A percentile compares a stretch with the other conserved stretches of the same genome.
phyloP scores from a whole-genome alignment of 306 rosid species.

The Pyrus communis region DNA sequence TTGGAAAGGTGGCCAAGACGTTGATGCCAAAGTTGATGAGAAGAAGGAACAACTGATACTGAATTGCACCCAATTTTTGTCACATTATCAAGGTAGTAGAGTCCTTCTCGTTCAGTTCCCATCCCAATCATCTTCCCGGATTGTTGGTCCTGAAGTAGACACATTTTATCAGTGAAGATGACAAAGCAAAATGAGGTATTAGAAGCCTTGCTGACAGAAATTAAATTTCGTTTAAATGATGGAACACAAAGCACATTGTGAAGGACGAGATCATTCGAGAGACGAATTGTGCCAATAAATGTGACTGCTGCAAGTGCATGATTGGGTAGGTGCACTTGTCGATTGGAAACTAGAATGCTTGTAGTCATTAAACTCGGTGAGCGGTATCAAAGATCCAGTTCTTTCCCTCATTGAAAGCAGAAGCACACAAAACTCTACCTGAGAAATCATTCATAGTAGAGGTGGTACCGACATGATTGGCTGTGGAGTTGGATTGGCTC shows the following conservation, averaged over 20 bases:
- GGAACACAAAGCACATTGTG: background rate
- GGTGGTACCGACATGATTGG: background rate
- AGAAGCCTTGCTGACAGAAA: background rate
- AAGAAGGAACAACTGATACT: background rate
- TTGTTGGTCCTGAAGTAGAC: background rate
- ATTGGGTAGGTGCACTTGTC: background rate
- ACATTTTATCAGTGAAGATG: background rate
- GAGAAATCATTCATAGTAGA: background rate
- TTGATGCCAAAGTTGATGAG: background rate
- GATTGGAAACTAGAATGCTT: background rate
- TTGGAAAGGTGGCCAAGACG: background rate
- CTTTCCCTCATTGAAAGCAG: background rate
- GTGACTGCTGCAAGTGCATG: background rate
- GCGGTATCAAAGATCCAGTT: background rate
- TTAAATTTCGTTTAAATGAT: background rate
- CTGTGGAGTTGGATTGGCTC: background rate
- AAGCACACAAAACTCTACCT: background rate
- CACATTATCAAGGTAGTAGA: background rate
- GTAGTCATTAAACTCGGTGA: background rate
- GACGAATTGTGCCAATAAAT: background rate
- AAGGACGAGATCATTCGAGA: background rate
- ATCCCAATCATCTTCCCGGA: background rate
- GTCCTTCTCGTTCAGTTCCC: background rate
- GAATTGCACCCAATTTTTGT: accelerated
- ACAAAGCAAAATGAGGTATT: background rate